These are phyloP conservation scores for Claviceps citrina DNA, from an alignment of 2,329 filamentous ascomycete species.

Conservation along the genomic window DNA sequence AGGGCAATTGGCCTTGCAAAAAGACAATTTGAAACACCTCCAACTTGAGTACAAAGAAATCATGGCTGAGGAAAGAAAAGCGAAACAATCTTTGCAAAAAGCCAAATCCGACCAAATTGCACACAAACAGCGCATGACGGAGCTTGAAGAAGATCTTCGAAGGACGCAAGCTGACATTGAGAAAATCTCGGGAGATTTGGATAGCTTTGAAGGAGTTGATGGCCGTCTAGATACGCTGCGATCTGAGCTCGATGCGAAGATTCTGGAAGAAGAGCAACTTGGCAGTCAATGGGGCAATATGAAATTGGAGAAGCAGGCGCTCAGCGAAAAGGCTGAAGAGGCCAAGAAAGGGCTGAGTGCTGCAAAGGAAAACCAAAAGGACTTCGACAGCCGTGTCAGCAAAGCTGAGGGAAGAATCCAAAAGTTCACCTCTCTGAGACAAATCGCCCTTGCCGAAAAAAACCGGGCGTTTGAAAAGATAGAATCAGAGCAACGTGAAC, in stretches of 20 bases:
- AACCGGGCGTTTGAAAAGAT: constrained; percentile 41
- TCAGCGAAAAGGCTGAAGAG: constrained; percentile 28
- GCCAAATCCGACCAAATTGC: constrained; percentile 32
- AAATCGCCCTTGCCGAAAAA: constrained; percentile 41
- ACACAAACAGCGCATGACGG: constrained; percentile 19
- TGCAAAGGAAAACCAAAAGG: constrained; percentile 20
- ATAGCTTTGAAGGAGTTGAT: constrained; percentile 52
- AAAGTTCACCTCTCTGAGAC: constrained; percentile 31
- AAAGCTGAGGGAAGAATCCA: constrained; percentile 42
- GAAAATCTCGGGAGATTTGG: constrained; percentile 39
- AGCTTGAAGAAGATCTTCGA: constrained; percentile 40
- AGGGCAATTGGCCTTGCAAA: constrained; percentile 42
- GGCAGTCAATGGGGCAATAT: constrained; percentile 41
- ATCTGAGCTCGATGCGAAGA: constrained; percentile 38
- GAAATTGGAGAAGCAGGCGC: constrained; percentile 30
- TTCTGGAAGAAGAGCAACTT: constrained; percentile 31
- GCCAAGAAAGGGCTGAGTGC: constrained; percentile 22
- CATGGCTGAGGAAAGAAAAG: constrained; percentile 30
- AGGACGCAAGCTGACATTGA: constrained; percentile 44
- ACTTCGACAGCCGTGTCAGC: constrained; percentile 30
- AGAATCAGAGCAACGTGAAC: constrained; percentile 32
- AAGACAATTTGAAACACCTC: constrained; percentile 36
- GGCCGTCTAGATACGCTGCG: constrained; percentile 46
- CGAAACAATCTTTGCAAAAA: constrained; percentile 32
- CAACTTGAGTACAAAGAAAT: constrained; percentile 38